These are phyloP conservation scores for Rhytidhysteron rufulum DNA, from an alignment of 2,329 filamentous ascomycete genomes.

Conservation along the genomic window DNA sequence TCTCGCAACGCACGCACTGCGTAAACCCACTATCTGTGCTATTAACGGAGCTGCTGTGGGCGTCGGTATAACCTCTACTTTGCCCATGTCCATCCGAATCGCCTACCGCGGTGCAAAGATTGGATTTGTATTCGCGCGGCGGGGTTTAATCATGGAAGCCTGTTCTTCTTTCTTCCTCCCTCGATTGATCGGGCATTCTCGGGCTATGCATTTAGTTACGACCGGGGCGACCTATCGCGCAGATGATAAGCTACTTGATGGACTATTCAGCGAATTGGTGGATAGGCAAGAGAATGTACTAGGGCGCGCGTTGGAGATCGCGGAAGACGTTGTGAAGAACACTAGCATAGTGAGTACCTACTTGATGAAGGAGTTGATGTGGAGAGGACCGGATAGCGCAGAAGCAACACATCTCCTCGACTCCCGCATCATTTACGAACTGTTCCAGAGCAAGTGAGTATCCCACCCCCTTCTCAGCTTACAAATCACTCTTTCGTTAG, in stretches of 20 bases:
- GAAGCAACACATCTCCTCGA: slow-evolving; percentile 71
- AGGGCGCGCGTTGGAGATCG: slow-evolving; percentile 61
- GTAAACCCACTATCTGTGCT: slow-evolving; percentile 55
- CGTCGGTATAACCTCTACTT: slow-evolving; percentile 57
- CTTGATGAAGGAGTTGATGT: slow-evolving; percentile 71
- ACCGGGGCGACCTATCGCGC: slow-evolving; percentile 60
- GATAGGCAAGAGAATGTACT: slow-evolving; percentile 58
- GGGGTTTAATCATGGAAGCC: slow-evolving; percentile 70
- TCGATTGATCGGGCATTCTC: slow-evolving; percentile 61
- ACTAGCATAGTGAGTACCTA: slow-evolving; percentile 61
- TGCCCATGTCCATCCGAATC: slow-evolving; percentile 54
- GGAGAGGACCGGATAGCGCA: slow-evolving; percentile 53
- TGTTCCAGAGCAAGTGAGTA: slow-evolving; percentile 46
- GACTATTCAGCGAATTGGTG: slow-evolving; percentile 64
- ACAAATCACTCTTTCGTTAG: background rate
- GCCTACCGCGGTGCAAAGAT: slow-evolving; percentile 59
- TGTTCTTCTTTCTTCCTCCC: slow-evolving; percentile 70
- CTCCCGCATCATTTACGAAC: slow-evolving; percentile 58
- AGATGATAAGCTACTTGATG: slow-evolving; percentile 49
- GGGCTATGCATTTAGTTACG: slow-evolving; percentile 63
- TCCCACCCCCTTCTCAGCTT: too few relatives aligned
- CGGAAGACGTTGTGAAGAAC: slow-evolving; percentile 63
- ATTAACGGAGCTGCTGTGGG: slow-evolving; percentile 56
- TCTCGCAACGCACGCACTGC: slow-evolving; percentile 55
- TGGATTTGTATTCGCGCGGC: slow-evolving; percentile 69